Base-by-base conservation (phyloP, 2,329 filamentous ascomycete species). In the Talaromyces sp. region DNA sequence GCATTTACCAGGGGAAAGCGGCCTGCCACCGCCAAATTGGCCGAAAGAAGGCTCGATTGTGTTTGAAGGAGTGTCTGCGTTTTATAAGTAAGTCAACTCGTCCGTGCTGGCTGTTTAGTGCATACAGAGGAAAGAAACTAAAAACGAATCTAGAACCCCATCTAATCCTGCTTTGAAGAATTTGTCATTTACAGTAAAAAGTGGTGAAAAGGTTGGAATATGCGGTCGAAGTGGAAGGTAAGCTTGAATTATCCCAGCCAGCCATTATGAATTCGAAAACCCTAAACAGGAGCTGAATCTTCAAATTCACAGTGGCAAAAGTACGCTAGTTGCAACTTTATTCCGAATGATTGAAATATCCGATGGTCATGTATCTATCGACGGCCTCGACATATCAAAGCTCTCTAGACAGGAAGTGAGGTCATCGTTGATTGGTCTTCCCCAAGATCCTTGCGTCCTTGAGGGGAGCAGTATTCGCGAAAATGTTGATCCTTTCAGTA, bases 151-250 rank as follows among this genome's bases (percentile, higher is more conserved):
- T n/a, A 70, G 69, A 58, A 59, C 64, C 3, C 63, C 66, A 2
- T 21, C 41, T 5, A 68, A 73, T 41, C 68, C 67, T 29, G 77
- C 80, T 2, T 71, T 83, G 57, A 71, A 75, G 11, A 66, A 78
- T 24, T 69, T 84, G 43, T 79, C 72, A 9, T 66, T 85, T 2
- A 70, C 71, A 3, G 75, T 91, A 17, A 79, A 84, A 46, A 80
- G 83, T 59, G 88, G 88, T 64, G 85, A 92, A 74, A 80, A 89
- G 17, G 77, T 92, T n/a, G 89, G 88, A 19, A 85, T 92, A 5
- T 86, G 92, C 5, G 90, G 89, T 11, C 84, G 90, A 14, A 92
- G 89, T 0, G 89, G 89, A 5, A 88, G 89, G 89, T 61, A 92
- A 92, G 74, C 90, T 87, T 0, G 79, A 86, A 0, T 74, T 92